phyloP scores from a whole-genome alignment of 1,284 basidiomycete genomes.

The Cutaneotrichosporon spelunceum region DNA sequence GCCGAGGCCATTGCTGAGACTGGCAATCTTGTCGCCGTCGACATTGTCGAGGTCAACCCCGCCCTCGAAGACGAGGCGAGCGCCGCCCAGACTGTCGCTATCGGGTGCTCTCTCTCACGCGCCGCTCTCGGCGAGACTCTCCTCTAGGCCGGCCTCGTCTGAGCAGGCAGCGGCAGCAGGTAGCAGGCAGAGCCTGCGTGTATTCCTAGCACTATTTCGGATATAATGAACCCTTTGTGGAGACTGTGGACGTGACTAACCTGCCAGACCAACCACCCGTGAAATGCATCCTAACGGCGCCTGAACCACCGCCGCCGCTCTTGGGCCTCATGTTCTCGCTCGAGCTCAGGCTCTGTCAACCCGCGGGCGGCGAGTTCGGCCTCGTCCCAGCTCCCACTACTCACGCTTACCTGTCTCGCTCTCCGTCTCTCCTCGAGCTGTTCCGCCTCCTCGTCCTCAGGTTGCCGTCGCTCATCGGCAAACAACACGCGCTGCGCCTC shows the following conservation, averaged over 20 bases:
- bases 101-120: conserved; percentile 88
- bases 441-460: not conserved
- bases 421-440: not conserved
- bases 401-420: not conserved
- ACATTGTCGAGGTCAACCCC: conserved; percentile 98
- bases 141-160: conserved; percentile 27
- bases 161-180: not conserved
- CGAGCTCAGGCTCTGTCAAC: not conserved
- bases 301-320: not conserved
- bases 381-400: not conserved
- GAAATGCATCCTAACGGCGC: not conserved
- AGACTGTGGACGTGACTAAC: not conserved
- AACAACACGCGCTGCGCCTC: not conserved
- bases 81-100: conserved; percentile 81
- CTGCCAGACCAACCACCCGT: not conserved
- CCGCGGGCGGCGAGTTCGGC: not conserved
- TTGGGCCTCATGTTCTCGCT: not conserved
- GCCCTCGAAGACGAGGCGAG: conserved; percentile 67
- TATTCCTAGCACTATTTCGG: not conserved
- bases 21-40: conserved; percentile 82
- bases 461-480: not conserved
- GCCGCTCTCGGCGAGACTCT: conserved; percentile 74
- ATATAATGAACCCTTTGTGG: conserved; percentile 11
- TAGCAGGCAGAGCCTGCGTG: not conserved
- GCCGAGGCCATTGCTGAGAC: conserved; percentile 94